A percentile compares a stretch with the other conserved stretches of the same genome.
phyloP scores from a whole-genome alignment of 805 yeast genomes.

The Wickerhamiella domercqiae region DNA sequence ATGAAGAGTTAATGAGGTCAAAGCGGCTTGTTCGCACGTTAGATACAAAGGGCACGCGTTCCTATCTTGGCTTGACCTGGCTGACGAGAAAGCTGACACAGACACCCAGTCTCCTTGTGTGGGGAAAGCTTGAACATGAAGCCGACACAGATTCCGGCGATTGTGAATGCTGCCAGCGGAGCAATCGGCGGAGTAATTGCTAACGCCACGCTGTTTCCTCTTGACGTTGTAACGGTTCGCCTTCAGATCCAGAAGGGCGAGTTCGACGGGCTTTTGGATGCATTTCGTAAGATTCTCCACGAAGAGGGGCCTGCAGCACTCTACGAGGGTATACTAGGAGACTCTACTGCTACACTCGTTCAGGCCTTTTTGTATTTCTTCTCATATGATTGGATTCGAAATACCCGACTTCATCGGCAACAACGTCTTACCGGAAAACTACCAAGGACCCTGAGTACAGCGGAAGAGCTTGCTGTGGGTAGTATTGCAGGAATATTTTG shows the following conservation, averaged over 20 bases:
- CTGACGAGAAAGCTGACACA: no score
- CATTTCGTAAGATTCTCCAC: slow-evolving; percentile 51
- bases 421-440: slow-evolving; percentile 12
- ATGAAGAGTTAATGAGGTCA: no score
- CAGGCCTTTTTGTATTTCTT: slow-evolving; percentile 23
- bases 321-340: slow-evolving; percentile 60
- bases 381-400: slow-evolving; percentile 21
- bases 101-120: not conserved
- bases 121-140: not conserved
- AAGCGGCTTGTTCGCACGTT: no score
- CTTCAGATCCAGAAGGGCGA: slow-evolving; percentile 20
- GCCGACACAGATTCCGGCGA: slow-evolving; percentile 17
- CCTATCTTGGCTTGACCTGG: no score
- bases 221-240: slow-evolving; percentile 22
- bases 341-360: slow-evolving; percentile 19
- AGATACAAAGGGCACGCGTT: no score
- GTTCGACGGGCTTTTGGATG: slow-evolving; percentile 40
- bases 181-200: slow-evolving; percentile 24
- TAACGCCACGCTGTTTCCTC: slow-evolving; percentile 19
- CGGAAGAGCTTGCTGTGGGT: slow-evolving; percentile 21
- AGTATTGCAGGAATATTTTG: slow-evolving; percentile 23
- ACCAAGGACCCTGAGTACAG: slow-evolving; percentile 20
- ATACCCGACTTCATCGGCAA: slow-evolving; percentile 12
- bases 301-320: slow-evolving; percentile 61
- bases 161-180: slow-evolving; percentile 21